Conservation (phyloP, 768 basidiomycete genomes). For the Rhodosporidiobolus odoratus region DNA sequence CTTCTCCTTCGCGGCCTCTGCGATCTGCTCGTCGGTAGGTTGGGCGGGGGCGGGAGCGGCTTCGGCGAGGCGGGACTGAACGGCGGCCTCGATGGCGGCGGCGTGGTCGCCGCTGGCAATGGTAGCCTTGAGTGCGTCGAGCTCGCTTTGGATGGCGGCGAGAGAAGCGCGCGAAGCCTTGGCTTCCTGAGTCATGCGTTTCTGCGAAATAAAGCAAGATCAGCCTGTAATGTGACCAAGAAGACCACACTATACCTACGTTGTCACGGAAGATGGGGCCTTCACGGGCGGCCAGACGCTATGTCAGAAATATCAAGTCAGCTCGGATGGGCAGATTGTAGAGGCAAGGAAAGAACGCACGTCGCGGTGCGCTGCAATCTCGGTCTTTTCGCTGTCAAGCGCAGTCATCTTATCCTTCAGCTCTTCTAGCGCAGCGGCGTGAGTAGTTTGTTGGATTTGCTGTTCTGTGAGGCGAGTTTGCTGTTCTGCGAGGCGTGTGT, state of each 20-base stretch:
- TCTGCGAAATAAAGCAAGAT: background rate
- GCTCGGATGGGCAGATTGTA: background rate
- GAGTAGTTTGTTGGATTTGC: background rate
- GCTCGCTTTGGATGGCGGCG: constrained; percentile 11
- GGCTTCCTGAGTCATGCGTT: constrained; percentile 25
- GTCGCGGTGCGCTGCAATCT: constrained; percentile 13
- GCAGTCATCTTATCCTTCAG: constrained; percentile 1
- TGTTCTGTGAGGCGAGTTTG: background rate
- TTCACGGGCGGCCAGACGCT: constrained; percentile 27
- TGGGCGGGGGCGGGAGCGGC: constrained; percentile 36
- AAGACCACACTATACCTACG: background rate
- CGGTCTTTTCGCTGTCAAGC: constrained; percentile 11
- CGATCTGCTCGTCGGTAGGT: constrained; percentile 30
- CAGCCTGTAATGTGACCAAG: background rate
- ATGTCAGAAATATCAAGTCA: background rate
- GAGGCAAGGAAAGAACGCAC: background rate
- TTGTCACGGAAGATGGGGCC: constrained; percentile 32
- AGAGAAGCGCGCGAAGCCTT: constrained; percentile 23
- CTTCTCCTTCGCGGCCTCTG: constrained; percentile 32
- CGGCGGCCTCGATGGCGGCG: constrained; percentile 32
- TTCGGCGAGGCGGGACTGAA: constrained; percentile 28
- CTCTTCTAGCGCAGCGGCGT: constrained; percentile 4
- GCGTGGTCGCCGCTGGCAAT: constrained; percentile 26
- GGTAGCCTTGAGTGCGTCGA: constrained; percentile 21
- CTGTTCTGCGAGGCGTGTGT: background rate